Evolutionary conservation across 495 filamentous ascomycete genomes (phyloP), one percentile per base, ranked within the genome.

Genomic region (Penicillium atrosanguineum): DNA sequence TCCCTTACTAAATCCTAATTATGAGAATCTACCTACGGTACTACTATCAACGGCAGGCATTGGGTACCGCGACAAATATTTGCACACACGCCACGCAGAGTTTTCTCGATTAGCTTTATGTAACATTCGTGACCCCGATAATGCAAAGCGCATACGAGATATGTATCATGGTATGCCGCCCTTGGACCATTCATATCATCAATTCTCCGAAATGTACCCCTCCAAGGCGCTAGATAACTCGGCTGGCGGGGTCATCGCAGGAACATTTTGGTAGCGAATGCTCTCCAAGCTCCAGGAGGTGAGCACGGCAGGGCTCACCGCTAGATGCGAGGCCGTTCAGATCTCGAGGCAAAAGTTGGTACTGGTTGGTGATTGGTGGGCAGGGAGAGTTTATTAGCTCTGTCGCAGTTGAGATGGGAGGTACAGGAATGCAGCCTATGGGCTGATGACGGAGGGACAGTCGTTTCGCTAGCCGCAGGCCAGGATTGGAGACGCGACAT

Each of bases 291-390:
- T 44, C 50, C 53, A 23, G 48, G 56, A 28, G 38, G 18, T 44
- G 38, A 50, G 34, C 28, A 64, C 46, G 48, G 53, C 57, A 49
- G 16, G 52, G 52, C 61, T 58, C 64, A 67, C 64, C 64, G 64
- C 64, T 65, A 67, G 41, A 64, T 67, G 62, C 26, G 42, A 51
- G 38, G 23, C 34, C 45, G 48, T 53, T 48, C 42, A 40, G 49
- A 59, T 61, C 52, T 44, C 36, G 34, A 48, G 20, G 48, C 20
- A 44, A 42, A 53, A 6, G 39, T 23, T 28, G 11, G 40, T 40
- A 26, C 16, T 14, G 11, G n/a, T 21, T 21, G 28, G 26, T 58
- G 51, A 62, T 58, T 58, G 55, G 59, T 15, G 36, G 45, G n/a
- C 4, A 29, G 18, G 44, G 44, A 44, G 21, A 9, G 50, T 44